Percentiles rank a stretch among this genome's conserved stretches.
These are phyloP conservation scores for Salvia rosmarinus DNA, from an alignment of 257 asterid species.

Conservation along the genomic window DNA sequence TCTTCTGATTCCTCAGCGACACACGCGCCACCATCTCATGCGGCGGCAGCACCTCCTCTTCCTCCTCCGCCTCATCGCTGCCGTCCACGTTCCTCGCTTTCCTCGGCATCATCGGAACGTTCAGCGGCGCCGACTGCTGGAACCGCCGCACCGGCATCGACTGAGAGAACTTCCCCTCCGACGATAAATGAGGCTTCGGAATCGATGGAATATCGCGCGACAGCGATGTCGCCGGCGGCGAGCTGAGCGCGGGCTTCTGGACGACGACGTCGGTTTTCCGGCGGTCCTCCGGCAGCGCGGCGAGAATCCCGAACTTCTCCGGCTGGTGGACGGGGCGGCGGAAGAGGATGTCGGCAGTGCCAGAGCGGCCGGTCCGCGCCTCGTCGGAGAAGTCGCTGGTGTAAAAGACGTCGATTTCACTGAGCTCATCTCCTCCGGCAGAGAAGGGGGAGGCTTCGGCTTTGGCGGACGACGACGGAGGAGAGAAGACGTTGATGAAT, in stretches of 20 bases:
- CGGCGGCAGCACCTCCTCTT: constrained; percentile 85
- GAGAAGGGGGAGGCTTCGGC: constrained; percentile 16
- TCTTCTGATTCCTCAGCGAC: constrained; percentile 48
- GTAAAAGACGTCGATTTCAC: constrained; percentile 77
- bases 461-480: constrained; percentile 43
- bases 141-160: constrained; percentile 61
- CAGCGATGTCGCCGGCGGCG: constrained; percentile 45
- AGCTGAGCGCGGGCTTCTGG: constrained; percentile 49
- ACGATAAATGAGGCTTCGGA: constrained; percentile 52
- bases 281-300: constrained; percentile 58
- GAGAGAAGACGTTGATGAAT: constrained; percentile 67
- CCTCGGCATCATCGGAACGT: constrained; percentile 63
- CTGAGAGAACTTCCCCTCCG: constrained; percentile 50
- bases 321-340: constrained; percentile 41
- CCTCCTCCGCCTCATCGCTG: constrained; percentile 55
- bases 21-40: constrained; percentile 82
- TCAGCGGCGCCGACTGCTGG: constrained; percentile 78
- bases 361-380: constrained; percentile 21
- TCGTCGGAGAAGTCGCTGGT: constrained; percentile 47
- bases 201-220: constrained; percentile 55
- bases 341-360: constrained; percentile 12
- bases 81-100: constrained; percentile 49
- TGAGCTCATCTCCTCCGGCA: constrained; percentile 58
- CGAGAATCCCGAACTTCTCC: constrained; percentile 73
- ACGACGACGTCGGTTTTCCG: constrained; percentile 42